These are phyloP conservation scores for Candida neerlandica DNA, from an alignment of 1,139 yeast species.

Conservation along the genomic window DNA sequence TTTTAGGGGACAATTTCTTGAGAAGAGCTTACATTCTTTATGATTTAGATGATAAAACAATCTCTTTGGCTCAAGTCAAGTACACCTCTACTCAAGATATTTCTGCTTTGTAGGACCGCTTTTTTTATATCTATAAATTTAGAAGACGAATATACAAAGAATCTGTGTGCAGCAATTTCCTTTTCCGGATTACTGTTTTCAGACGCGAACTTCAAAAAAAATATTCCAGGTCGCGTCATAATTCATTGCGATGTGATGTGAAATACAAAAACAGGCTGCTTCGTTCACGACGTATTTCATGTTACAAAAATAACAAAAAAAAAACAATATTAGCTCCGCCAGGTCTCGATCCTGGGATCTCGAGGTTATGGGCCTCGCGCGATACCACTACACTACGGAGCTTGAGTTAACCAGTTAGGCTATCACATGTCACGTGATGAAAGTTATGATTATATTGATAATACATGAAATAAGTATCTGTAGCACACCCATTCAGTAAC, in stretches of 20 bases:
- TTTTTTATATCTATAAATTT: background rate
- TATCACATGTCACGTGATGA: background rate
- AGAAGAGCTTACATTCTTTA: constrained; percentile 32
- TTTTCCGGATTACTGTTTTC: too few species aligned
- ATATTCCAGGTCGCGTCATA: too few species aligned
- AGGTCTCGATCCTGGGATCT: constrained; percentile 6
- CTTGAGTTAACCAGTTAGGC: background rate
- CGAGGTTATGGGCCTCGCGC: constrained; percentile 6
- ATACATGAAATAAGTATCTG: too few species aligned
- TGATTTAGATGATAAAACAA: constrained; percentile 27
- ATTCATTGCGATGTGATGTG: too few species aligned
- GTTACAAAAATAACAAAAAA: background rate
- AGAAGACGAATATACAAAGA: background rate
- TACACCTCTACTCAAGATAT: constrained; percentile 17
- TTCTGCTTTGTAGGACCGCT: constrained; percentile 2
- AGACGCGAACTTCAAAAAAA: too few species aligned
- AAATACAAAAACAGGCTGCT: too few species aligned
- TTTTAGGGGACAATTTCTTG: constrained; percentile 35
- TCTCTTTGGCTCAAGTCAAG: constrained; percentile 30
- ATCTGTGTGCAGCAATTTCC: background rate
- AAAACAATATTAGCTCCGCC: constrained; percentile 3
- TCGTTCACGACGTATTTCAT: background rate
- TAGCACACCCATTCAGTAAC: too few species aligned
- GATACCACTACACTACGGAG: constrained; percentile 6
- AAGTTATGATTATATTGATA: too few species aligned